Evolutionary conservation across 208 protist genomes (phyloP), one percentile per base, ranked within the genome.

Genomic region (Crithidia mellificae): DNA sequence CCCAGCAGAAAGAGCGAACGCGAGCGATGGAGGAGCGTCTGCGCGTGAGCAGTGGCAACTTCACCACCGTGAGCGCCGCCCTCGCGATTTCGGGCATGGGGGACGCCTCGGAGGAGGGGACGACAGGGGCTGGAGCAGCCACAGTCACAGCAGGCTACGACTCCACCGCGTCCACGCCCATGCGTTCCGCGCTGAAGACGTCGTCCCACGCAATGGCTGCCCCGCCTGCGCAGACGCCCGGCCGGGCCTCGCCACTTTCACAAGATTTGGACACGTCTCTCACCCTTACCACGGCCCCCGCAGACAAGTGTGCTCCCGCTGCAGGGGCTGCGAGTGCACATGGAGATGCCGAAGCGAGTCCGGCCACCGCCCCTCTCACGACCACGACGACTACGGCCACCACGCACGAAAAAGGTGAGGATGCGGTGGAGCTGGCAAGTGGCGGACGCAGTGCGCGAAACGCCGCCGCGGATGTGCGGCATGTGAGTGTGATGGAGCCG

Each of bases 11-110:
- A 29, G 25, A 47, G 34, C 70, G 70, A 5, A 68, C 62, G 2
- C 70, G 70, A 0, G 63, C 63, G 34, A 75, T 75, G 53, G 70
- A 75, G 49, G 62, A 75, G 63, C 47, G 68, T 0, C 43, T 74
- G 52, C 50, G 51, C 41, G 2, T 58, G 20, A 64, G 46, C 44
- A 64, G 58, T 19, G 58, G 44, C 20, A 25, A 52, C 58, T 43
- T 56, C 61, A 66, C 49, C 19, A 56, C 25, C 49, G n/a, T 66
- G 3, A 44, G 17, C 20, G 49, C 41, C n/a, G 61, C 49, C 24
- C 20, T 46, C 32, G 34, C 49, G 49, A n/a, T 24, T 24, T 17
- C 49, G 36, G 6, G n/a, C n/a, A n/a, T n/a, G n/a, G n/a, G n/a
- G n/a, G n/a, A n/a, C n/a, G 58, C 20, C 19, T 22, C 11, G 25